These are phyloP conservation scores for Clavispora vitiphila DNA, from an alignment of 805 yeast genomes.

Conservation along the genomic window DNA sequence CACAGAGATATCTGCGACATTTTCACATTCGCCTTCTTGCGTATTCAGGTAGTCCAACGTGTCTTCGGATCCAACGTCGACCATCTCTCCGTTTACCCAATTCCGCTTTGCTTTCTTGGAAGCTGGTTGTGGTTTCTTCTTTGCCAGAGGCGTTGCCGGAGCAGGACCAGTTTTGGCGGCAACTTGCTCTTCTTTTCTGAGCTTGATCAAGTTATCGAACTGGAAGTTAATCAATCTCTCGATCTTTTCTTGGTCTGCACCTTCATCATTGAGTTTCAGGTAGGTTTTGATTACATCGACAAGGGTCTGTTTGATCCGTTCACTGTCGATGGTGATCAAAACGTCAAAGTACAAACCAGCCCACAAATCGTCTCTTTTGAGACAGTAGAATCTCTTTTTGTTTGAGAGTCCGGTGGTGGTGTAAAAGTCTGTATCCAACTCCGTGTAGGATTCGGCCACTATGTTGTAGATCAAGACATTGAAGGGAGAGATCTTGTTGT, in stretches of 20 bases:
- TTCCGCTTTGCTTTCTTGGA: constrained; percentile 36
- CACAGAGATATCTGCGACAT: constrained; percentile 8
- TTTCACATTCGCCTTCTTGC: constrained; percentile 3
- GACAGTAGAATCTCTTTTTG: constrained; percentile 33
- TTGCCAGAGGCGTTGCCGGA: not conserved
- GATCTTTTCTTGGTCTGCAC: constrained; percentile 20
- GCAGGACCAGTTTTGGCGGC: not conserved
- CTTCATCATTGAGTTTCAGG: constrained; percentile 22
- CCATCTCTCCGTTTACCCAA: constrained; percentile 38
- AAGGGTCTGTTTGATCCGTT: constrained; percentile 29
- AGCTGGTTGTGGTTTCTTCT: constrained; percentile 7
- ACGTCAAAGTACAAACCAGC: constrained; percentile 37
- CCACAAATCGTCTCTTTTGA: constrained; percentile 22
- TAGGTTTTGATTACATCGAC: constrained; percentile 30
- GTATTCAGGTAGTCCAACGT: constrained; percentile 31
- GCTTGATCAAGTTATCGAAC: constrained; percentile 33
- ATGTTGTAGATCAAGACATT: constrained; percentile 32
- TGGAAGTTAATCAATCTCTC: constrained; percentile 34
- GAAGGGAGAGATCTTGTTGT: constrained; percentile 32
- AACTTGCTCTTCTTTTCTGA: constrained; percentile 13
- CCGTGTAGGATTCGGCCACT: constrained; percentile 31
- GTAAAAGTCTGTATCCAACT: constrained; percentile 29
- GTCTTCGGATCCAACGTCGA: constrained; percentile 20
- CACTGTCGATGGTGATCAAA: constrained; percentile 36
- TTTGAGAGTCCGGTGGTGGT: constrained; percentile 20